Evolutionary conservation across 345 rosid species (phyloP).

Genomic region (Combretum micranthum): DNA sequence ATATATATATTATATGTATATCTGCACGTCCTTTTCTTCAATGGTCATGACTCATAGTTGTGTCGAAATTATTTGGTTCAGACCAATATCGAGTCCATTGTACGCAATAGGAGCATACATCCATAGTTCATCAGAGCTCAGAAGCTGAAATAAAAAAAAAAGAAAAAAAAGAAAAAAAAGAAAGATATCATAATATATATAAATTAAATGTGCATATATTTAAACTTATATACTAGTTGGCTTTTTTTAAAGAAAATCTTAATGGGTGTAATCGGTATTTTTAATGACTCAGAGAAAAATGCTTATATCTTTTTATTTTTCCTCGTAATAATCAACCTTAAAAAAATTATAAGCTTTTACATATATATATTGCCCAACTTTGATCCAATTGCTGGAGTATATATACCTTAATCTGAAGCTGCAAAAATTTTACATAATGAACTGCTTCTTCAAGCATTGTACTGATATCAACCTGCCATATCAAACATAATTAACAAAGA

Average conservation of each 20-base stretch:
- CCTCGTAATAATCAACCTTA: too few relatives aligned
- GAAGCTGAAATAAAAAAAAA: conserved; percentile 35
- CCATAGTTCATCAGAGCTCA: conserved; percentile 96
- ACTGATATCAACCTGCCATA: conserved; percentile 58
- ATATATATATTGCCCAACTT: neutral
- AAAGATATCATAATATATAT: too few relatives aligned
- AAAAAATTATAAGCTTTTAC: neutral
- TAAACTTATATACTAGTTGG: too few relatives aligned
- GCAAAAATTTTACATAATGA: conserved; percentile 78
- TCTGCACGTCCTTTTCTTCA: too few relatives aligned
- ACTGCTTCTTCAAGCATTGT: conserved; percentile 98
- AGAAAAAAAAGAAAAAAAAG: too few relatives aligned
- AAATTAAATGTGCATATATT: too few relatives aligned
- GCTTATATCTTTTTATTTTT: too few relatives aligned
- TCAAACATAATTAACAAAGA: neutral
- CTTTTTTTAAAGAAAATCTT: too few relatives aligned
- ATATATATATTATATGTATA: too few relatives aligned
- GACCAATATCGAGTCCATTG: conserved; percentile 79
- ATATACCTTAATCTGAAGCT: conserved; percentile 82
- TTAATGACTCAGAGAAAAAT: too few relatives aligned
- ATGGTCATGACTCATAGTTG: neutral
- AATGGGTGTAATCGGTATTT: too few relatives aligned
- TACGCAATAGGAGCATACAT: conserved; percentile 93
- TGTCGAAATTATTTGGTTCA: conserved; percentile 51
- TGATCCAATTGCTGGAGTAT: too few relatives aligned